A percentile compares a stretch with the other conserved stretches of the same genome.
Conservation (phyloP, 257 asterid genomes). For the Linaria vulgaris region DNA sequence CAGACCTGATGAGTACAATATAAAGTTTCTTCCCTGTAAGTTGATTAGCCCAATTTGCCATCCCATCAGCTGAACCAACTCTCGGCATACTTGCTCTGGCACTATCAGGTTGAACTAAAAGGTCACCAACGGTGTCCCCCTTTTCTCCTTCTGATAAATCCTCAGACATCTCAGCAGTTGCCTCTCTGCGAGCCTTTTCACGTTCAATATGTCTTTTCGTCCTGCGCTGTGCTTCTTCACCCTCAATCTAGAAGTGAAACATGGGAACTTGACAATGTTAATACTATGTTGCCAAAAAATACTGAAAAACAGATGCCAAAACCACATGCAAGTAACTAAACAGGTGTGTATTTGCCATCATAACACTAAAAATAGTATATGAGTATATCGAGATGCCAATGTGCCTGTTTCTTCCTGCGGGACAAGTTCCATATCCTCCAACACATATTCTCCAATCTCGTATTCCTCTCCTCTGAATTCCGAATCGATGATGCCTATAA, state of each 20-base stretch:
- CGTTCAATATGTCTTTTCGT: constrained; percentile 44
- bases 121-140: constrained; percentile 52
- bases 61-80: constrained; percentile 49
- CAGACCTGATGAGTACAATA: constrained; percentile 66
- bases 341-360: neutral
- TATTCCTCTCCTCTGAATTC: constrained; percentile 77
- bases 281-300: constrained; percentile 3
- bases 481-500: constrained; percentile 64
- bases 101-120: constrained; percentile 39
- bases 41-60: constrained; percentile 51
- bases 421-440: constrained; percentile 88
- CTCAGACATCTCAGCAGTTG: constrained; percentile 75
- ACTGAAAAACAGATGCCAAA: constrained; percentile 1
- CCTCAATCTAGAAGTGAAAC: constrained; percentile 48
- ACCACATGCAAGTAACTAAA: constrained; percentile 5
- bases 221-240: constrained; percentile 59
- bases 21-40: constrained; percentile 55
- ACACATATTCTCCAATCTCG: constrained; percentile 80
- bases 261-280: constrained; percentile 20
- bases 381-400: too few relatives aligned
- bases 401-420: constrained; percentile 64
- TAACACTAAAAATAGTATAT: too few relatives aligned
- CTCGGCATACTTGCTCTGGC: constrained; percentile 46
- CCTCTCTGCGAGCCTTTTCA: constrained; percentile 70
- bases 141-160: constrained; percentile 77